Evolutionary conservation across 2,329 filamentous ascomycete species (phyloP), one percentile per base, ranked within the genome.

Genomic region (Verticillium albo-atrum): DNA sequence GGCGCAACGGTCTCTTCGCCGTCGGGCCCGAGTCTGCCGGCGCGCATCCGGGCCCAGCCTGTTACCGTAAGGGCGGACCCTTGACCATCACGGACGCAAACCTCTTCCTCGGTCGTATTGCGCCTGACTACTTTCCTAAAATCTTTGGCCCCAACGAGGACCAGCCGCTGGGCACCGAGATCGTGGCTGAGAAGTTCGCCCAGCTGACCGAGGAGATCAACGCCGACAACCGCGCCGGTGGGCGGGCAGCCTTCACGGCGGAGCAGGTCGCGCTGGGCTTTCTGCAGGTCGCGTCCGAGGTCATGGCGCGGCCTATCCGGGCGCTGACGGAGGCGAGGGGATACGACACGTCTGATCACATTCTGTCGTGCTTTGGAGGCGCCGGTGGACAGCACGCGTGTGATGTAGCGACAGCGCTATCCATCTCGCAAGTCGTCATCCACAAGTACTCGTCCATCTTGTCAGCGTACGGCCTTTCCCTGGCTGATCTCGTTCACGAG

Each of bases 1-100:
- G 86, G 80, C 83, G 82, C 60, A 91, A 91, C 61, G 89, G 89
- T 0, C 76, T 92, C 2, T 90, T 92, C 63, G 83, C 87, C 1
- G 89, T 91, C 6, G 89, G 89, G 0, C 89, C 89, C 1, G 88
- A 91, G 66, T 89, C 86, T 27, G 87, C 88, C 1, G 83, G 84
- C 34, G 88, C 89, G 6, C 85, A 90, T 67, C 89, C 89, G 2
- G 89, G 89, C 0, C 88, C 89, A 2, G 87, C 87, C 0, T 90
- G 87, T 62, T 91, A 91, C 66, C 79, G 88, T n/a, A 90, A 91
- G 68, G 86, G 83, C 2, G 88, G 89, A 0, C 88, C 88, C 15
- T 71, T 90, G 14, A 89, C 88, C 1, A 87, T 91, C 51, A 91
- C 89, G 0, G 88, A 91, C 68, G 88, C 88, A 0, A 91, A 90